Evolutionary conservation across 352 stramenopile genomes (phyloP).

Genomic region (Globisporangium heterothallicum): DNA sequence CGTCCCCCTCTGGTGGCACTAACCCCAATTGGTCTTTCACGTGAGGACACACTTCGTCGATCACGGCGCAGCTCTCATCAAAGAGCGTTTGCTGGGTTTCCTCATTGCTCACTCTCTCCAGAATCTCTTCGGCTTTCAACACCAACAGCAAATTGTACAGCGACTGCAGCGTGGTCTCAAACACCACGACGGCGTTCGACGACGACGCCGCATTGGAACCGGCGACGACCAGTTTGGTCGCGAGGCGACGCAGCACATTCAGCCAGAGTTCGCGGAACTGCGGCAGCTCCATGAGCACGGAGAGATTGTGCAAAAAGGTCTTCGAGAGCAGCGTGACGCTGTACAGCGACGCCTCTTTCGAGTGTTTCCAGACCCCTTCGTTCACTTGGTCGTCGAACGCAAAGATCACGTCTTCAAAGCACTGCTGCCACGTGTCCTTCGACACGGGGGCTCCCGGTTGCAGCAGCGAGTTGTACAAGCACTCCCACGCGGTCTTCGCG

Average conservation of each 20-base stretch:
- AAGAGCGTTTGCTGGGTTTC: constrained; percentile 49
- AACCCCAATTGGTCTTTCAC: constrained; percentile 73
- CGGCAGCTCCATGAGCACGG: constrained; percentile 57
- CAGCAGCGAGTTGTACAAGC: constrained; percentile 75
- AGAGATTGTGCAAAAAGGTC: constrained; percentile 83
- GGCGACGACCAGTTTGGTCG: constrained; percentile 52
- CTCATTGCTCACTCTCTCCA: constrained; percentile 44
- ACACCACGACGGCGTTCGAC: constrained; percentile 54
- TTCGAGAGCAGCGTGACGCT: constrained; percentile 83
- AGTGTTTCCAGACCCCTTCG: constrained; percentile 41
- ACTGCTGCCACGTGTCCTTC: constrained; percentile 75
- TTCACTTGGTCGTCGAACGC: constrained; percentile 81
- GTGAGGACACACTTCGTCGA: constrained; percentile 69
- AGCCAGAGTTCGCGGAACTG: constrained; percentile 75
- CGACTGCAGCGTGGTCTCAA: constrained; percentile 82
- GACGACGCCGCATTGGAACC: constrained; percentile 21
- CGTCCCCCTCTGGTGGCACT: constrained; percentile 20
- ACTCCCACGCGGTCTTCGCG: constrained; percentile 81
- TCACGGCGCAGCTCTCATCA: constrained; percentile 64
- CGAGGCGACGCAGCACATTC: constrained; percentile 62
- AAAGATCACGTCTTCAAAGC: constrained; percentile 86
- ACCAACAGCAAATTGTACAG: constrained; percentile 84
- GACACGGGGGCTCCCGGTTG: constrained; percentile 61
- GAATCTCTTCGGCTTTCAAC: constrained; percentile 69
- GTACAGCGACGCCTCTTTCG: constrained; percentile 68